Conservation (phyloP, 495 filamentous ascomycete genomes). For the Penicillium manginii region DNA sequence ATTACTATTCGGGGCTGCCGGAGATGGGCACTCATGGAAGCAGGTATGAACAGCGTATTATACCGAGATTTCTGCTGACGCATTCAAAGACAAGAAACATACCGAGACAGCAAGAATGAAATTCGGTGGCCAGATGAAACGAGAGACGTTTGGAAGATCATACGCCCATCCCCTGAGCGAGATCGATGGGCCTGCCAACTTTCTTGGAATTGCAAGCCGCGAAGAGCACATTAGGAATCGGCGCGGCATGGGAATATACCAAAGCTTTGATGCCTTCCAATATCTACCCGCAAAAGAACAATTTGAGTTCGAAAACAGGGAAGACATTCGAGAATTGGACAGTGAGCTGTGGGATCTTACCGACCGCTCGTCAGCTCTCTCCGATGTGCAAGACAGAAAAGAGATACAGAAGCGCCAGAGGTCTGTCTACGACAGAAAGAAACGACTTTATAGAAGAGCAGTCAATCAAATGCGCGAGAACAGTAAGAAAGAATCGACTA, state of each 20-base stretch:
- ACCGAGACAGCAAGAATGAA: slow-evolving; percentile 18
- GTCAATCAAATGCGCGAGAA: too few species aligned
- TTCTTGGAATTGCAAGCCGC: slow-evolving; percentile 14
- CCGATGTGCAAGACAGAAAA: not conserved
- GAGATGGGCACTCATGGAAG: slow-evolving; percentile 19
- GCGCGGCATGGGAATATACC: slow-evolving; percentile 18
- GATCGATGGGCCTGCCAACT: slow-evolving; percentile 16
- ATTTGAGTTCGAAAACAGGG: slow-evolving; percentile 14
- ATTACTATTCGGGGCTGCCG: slow-evolving; percentile 18
- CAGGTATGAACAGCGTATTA: slow-evolving; percentile 13
- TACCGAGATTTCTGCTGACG: slow-evolving; percentile 8
- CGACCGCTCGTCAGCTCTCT: not conserved
- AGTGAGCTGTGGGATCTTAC: not conserved
- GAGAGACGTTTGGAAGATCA: slow-evolving; percentile 12
- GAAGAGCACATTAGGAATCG: slow-evolving; percentile 19
- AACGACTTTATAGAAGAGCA: too few species aligned
- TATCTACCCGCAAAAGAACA: slow-evolving; percentile 17
- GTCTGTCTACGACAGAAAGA: too few species aligned
- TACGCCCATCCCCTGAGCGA: slow-evolving; percentile 17
- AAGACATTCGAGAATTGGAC: slow-evolving; percentile 14
- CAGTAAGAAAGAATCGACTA: too few species aligned
- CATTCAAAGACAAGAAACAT: slow-evolving; percentile 15
- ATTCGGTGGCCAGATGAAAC: slow-evolving; percentile 10
- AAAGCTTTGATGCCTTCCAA: slow-evolving; percentile 10
- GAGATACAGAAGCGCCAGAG: not conserved